Evolutionary conservation across 2,329 filamentous ascomycete genomes (phyloP).

Genomic region (Ploettnerulaceae sp.): DNA sequence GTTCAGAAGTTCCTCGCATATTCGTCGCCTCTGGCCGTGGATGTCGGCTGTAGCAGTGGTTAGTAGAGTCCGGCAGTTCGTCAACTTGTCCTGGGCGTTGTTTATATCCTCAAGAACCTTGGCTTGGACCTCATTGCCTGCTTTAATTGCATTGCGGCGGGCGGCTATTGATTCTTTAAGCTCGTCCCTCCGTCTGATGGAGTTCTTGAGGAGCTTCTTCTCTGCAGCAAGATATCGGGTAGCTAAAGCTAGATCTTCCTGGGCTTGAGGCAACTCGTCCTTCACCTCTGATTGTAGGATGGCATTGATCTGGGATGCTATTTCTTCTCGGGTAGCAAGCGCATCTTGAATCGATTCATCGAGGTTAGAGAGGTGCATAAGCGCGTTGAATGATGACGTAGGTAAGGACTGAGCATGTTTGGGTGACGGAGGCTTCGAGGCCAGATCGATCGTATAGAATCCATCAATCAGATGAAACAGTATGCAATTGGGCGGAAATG

Average conservation of each 20-base stretch:
- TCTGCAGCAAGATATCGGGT: conserved; percentile 57
- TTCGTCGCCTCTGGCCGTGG: conserved; percentile 80
- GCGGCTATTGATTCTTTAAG: conserved; percentile 60
- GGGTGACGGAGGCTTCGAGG: conserved; percentile 40
- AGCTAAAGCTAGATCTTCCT: conserved; percentile 45
- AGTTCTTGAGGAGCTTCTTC: conserved; percentile 58
- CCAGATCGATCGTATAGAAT: conserved; percentile 73
- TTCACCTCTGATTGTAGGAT: conserved; percentile 42
- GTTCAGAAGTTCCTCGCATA: conserved; percentile 73
- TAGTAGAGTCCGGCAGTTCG: conserved; percentile 50
- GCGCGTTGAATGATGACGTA: conserved; percentile 78
- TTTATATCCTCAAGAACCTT: conserved; percentile 56
- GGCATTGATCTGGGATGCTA: conserved; percentile 73
- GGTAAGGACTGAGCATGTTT: conserved; percentile 48
- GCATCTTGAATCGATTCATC: conserved; percentile 91
- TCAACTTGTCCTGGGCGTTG: conserved; percentile 55
- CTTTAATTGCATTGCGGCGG: conserved; percentile 62
- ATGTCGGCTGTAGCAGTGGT: conserved; percentile 58
- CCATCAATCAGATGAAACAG: conserved; percentile 84
- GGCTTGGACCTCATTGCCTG: conserved; percentile 56
- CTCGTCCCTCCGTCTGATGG: conserved; percentile 60
- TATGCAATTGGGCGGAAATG: conserved; percentile 75
- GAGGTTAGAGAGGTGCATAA: conserved; percentile 84
- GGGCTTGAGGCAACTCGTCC: conserved; percentile 43
- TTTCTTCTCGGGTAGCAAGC: conserved; percentile 65